A percentile compares a stretch with the other conserved stretches of the same genome.
Conservation (phyloP, 257 asterid species). For the Voacanga thouarsii region DNA sequence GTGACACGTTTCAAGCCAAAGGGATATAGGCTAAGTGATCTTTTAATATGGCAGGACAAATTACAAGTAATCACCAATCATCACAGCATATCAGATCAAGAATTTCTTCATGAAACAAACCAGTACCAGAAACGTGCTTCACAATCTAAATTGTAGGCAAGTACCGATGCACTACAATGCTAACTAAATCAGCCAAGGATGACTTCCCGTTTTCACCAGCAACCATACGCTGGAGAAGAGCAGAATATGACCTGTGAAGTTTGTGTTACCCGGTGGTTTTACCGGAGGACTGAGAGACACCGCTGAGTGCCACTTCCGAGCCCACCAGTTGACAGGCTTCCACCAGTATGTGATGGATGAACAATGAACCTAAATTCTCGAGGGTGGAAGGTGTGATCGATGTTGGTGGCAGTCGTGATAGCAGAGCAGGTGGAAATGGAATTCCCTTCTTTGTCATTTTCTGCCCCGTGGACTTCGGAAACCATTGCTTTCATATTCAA, state of each 20-base stretch:
- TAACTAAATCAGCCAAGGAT: constrained; percentile 35
- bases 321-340: background rate
- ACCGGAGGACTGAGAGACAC: constrained; percentile 13
- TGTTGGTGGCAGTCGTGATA: constrained; percentile 11
- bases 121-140: background rate
- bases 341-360: constrained; percentile 4
- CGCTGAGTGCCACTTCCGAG: constrained; percentile 9
- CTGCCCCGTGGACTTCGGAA: background rate
- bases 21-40: too few species aligned
- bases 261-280: background rate
- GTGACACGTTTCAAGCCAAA: too few species aligned
- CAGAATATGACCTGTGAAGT: constrained; percentile 8
- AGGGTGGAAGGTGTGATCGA: constrained; percentile 8
- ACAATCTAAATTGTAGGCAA: constrained; percentile 2
- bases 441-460: constrained; percentile 8
- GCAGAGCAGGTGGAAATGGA: constrained; percentile 12
- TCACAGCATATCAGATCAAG: background rate
- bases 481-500: constrained; percentile 10
- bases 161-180: constrained; percentile 10
- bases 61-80: background rate
- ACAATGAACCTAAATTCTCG: constrained; percentile 15
- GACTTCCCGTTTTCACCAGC: constrained; percentile 35
- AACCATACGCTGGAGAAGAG: constrained; percentile 5
- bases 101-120: background rate
- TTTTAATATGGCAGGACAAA: background rate